Percentiles rank a stretch among this genome's conserved stretches.
phyloP scores from a whole-genome alignment of 2,329 filamentous ascomycete genomes.

The Scedosporium minutisporum region DNA sequence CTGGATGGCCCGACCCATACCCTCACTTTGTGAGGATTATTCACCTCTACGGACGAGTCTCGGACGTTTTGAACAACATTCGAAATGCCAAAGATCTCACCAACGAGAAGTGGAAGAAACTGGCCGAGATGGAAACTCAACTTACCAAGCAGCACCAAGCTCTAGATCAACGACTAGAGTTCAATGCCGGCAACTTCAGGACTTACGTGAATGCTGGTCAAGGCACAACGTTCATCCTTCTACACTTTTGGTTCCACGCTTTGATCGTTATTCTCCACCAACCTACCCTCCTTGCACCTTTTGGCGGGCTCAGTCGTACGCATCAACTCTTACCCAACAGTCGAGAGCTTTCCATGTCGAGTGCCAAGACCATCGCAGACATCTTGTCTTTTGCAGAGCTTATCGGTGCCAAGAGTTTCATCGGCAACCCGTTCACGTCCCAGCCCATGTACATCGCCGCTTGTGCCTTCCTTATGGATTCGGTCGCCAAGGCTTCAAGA shows the following conservation, averaged over 20 bases:
- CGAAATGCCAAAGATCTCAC: slow-evolving; percentile 65
- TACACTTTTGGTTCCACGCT: slow-evolving; percentile 86
- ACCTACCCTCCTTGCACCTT: slow-evolving; percentile 70
- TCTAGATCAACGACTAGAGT: slow-evolving; percentile 65
- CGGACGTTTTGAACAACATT: slow-evolving; percentile 76
- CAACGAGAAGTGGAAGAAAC: slow-evolving; percentile 58
- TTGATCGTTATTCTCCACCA: slow-evolving; percentile 79
- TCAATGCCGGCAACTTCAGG: slow-evolving; percentile 80
- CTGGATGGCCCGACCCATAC: slow-evolving; percentile 68
- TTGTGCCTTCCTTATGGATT: slow-evolving; percentile 80
- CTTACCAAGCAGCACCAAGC: slow-evolving; percentile 64
- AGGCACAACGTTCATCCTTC: slow-evolving; percentile 75
- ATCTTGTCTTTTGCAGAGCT: slow-evolving; percentile 79
- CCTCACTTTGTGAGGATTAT: slow-evolving; percentile 76
- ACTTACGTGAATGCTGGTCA: slow-evolving; percentile 72
- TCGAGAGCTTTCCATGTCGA: slow-evolving; percentile 74
- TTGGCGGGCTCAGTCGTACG: slow-evolving; percentile 47
- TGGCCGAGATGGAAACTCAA: slow-evolving; percentile 71
- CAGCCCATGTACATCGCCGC: slow-evolving; percentile 89
- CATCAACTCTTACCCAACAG: slow-evolving; percentile 71
- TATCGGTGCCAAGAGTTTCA: slow-evolving; percentile 75
- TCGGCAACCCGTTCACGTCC: slow-evolving; percentile 80
- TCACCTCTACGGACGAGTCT: slow-evolving; percentile 75
- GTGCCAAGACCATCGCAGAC: slow-evolving; percentile 84
- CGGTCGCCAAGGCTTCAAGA: slow-evolving; percentile 59